phyloP scores from a whole-genome alignment of 345 rosid genomes.

The Litchi chinensis region DNA sequence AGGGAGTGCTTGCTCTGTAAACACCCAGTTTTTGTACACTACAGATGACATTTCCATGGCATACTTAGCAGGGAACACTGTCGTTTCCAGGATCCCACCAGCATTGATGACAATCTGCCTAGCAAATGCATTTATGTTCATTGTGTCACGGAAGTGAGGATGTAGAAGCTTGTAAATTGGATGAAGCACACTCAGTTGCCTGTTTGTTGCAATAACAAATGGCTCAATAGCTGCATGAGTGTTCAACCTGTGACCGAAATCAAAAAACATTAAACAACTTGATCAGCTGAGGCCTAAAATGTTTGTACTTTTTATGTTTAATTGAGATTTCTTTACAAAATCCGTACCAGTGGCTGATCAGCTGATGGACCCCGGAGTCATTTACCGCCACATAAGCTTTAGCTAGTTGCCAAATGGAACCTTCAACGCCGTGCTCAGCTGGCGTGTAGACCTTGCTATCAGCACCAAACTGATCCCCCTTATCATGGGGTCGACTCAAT shows the following conservation, averaged over 20 bases:
- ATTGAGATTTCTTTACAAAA: background rate
- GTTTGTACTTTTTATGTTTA: background rate
- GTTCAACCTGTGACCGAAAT: slow-evolving; percentile 47
- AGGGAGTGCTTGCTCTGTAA: slow-evolving; percentile 72
- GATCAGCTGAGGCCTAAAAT: background rate
- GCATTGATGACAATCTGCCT: slow-evolving; percentile 60
- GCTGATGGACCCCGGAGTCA: slow-evolving; percentile 91
- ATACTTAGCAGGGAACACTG: slow-evolving; percentile 62
- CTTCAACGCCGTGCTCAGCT: slow-evolving; percentile 65
- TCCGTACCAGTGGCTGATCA: slow-evolving; percentile 86
- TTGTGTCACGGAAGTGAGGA: slow-evolving; percentile 85
- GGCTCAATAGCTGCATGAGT: slow-evolving; percentile 79
- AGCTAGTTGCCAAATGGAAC: slow-evolving; percentile 78
- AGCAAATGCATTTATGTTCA: slow-evolving; percentile 73
- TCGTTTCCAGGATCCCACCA: slow-evolving; percentile 61
- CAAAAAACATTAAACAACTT: background rate
- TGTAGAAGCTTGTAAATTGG: slow-evolving; percentile 76
- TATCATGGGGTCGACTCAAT: slow-evolving; percentile 72
- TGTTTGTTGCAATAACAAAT: slow-evolving; percentile 68
- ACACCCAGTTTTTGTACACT: slow-evolving; percentile 56
- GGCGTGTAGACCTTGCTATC: slow-evolving; percentile 68
- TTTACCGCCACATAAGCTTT: slow-evolving; percentile 86
- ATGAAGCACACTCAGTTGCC: slow-evolving; percentile 78
- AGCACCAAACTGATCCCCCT: slow-evolving; percentile 66
- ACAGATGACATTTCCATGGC: slow-evolving; percentile 69